Evolutionary conservation across 768 basidiomycete genomes (phyloP).

Genomic region (Phanerochaete carnosa): DNA sequence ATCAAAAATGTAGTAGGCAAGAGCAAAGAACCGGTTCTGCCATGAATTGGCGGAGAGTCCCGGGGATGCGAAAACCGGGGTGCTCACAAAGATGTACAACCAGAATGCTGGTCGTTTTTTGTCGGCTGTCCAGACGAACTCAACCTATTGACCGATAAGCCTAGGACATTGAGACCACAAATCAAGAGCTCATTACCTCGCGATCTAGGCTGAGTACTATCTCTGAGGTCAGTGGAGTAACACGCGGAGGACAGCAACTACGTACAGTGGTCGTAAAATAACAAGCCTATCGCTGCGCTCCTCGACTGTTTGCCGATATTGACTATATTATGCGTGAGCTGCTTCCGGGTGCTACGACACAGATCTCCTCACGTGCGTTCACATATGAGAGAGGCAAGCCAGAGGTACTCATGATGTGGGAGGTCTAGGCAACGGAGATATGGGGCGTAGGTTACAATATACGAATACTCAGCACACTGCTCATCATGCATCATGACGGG

Average conservation of each 20-base stretch:
- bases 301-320: constrained; percentile 10
- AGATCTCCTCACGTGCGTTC: background rate
- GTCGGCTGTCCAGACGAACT: constrained; percentile 8
- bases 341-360: background rate
- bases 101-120: constrained; percentile 12
- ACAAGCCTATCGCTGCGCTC: constrained; percentile 10
- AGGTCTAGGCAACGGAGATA: background rate
- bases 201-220: constrained; percentile 12
- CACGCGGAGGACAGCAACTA: background rate
- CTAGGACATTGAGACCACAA: no score
- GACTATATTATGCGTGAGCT: constrained; percentile 1
- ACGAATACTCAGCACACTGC: background rate
- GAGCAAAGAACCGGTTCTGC: constrained; percentile 12
- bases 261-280: constrained; percentile 16
- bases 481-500: no score
- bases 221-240: background rate
- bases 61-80: background rate
- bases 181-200: background rate
- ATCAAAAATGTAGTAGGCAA: constrained; percentile 10
- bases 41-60: background rate
- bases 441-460: background rate
- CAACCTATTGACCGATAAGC: background rate
- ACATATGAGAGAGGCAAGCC: background rate
- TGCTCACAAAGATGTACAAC: constrained; percentile 12
- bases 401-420: background rate